Evolutionary conservation across 2,329 filamentous ascomycete species (phyloP), one percentile per base, ranked within the genome.

Genomic region (Colletotrichum spaethianum): DNA sequence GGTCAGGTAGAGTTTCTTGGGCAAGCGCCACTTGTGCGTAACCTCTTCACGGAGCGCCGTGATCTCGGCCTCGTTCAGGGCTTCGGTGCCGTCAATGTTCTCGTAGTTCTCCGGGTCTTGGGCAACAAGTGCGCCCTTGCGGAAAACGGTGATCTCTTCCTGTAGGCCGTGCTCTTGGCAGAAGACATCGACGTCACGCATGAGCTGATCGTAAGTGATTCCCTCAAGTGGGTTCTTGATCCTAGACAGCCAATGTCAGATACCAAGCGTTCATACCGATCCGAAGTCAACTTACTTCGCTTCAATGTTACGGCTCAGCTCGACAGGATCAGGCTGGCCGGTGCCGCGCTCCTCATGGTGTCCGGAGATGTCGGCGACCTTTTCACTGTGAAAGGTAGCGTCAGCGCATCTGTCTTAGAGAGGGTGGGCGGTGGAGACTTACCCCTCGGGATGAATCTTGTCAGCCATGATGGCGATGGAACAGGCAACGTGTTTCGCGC

Each of bases 91-190:
- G 4, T 80, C 82, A 50, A 94, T 86, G 42, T 86, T 83, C 69
- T 93, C 91, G 78, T 84, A 93, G 38, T 86, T 85, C 11, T 83
- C 83, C 0, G 93, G 93, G 75, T 92, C 90, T 79, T 94, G 92
- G 3, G 93, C 93, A 23, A 95, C 88, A 14, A 96, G 85, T 4
- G 93, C 94, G 42, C 93, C 93, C 76, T 92, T 92, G 63, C 88
- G 85, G 63, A 95, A 85, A 20, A 92, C 78, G 4, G 84, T 82
- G 3, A 90, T 81, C 74, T 92, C 86, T 65, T 92, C 88, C 2
- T 83, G 80, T 33, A 95, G 84, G 31, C 86, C 86, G 75, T 92
- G 88, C 52, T 87, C 82, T 18, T 84, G 82, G 48, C 91, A 92
- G 76, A 93, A 94, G n/a, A 84, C 83, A 63, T 90, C 86, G 40